Evolutionary conservation across 2,329 filamentous ascomycete species (phyloP), one percentile per base, ranked within the genome.

Genomic region (Sclerotinia nivalis): DNA sequence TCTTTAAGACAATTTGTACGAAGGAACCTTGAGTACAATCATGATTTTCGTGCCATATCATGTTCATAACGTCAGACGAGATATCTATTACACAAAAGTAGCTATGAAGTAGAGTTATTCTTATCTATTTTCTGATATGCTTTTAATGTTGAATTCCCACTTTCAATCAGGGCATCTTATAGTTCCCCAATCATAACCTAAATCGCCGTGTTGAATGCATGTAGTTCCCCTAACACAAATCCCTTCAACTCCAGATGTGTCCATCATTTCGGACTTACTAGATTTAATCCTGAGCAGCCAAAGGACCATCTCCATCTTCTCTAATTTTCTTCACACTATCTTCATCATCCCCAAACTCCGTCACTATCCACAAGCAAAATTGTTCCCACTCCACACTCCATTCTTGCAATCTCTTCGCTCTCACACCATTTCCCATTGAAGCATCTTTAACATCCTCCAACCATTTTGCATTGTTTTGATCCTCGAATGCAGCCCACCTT

Each of bases 281-380:
- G 22, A 50, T 25, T 50, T 40, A 74, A 62, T 75, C 70, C 31
- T 76, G 71, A 45, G 54, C 66, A 74, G 72, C 73, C 37, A 74
- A 58, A 13, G 45, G 54, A 15, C 66, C 70, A 40, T 73, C 72
- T 59, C 61, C 71, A 40, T 74, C 73, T 65, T 55, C 66, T 66
- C 66, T 71, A 56, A 74, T 70, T 37, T 72, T 72, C 59, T 68
- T 66, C 7, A 74, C 54, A 62, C 74, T 73, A 31, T 74, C 73
- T 3, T 60, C 72, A 59, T 76, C 83, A 73, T 85, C 83, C 52
- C 77, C 86, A 82, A 87, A 97, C 81, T 97, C 92, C 50, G 89
- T 84, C 13, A 97, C 91, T 58, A 98, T 85, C 93, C 93, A 97
- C 68, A 93, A 85, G 77, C 94, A 98, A 78, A 96, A 98, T 77